Percentiles rank a stretch among this genome's conserved stretches.
Conservation (phyloP, 495 filamentous ascomycete species). For the Aspergillus olivimuriae region DNA sequence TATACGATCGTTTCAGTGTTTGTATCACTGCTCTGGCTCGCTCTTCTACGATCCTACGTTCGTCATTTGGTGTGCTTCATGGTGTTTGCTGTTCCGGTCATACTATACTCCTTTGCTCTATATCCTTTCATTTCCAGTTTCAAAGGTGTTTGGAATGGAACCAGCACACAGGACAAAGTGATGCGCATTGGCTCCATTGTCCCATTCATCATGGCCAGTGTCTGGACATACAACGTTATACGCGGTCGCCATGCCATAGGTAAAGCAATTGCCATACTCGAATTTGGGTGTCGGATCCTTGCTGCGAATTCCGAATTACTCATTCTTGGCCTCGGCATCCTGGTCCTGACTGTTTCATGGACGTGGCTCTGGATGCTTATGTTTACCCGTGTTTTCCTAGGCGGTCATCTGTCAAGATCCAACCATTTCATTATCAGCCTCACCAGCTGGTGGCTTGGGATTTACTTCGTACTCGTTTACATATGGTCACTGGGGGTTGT, state of each 20-base stretch:
- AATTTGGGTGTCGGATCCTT: constrained; percentile 85
- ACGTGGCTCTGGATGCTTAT: constrained; percentile 95
- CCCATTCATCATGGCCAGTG: constrained; percentile 62
- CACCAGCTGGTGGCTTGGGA: constrained; percentile 85
- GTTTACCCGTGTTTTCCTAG: constrained; percentile 92
- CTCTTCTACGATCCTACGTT: constrained; percentile 77
- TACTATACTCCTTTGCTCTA: constrained; percentile 79
- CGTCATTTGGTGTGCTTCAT: constrained; percentile 71
- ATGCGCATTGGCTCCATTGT: constrained; percentile 85
- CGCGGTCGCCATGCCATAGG: constrained; percentile 71
- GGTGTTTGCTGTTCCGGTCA: constrained; percentile 74
- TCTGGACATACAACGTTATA: constrained; percentile 79
- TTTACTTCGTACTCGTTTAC: constrained; percentile 87
- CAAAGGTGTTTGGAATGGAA: constrained; percentile 61
- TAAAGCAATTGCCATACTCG: constrained; percentile 77
- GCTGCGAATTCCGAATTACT: constrained; percentile 77
- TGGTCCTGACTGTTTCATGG: constrained; percentile 74
- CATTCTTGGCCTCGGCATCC: constrained; percentile 69
- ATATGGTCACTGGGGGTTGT: constrained; percentile 88
- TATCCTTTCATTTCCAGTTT: constrained; percentile 91
- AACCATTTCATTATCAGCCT: constrained; percentile 71
- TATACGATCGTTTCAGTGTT: constrained; percentile 87
- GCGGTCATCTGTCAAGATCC: constrained; percentile 62
- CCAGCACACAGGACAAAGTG: constrained; percentile 71
- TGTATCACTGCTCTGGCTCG: constrained; percentile 86